Base-by-base conservation (phyloP, 179 eudicot species). In the Corrigiola litoralis region DNA sequence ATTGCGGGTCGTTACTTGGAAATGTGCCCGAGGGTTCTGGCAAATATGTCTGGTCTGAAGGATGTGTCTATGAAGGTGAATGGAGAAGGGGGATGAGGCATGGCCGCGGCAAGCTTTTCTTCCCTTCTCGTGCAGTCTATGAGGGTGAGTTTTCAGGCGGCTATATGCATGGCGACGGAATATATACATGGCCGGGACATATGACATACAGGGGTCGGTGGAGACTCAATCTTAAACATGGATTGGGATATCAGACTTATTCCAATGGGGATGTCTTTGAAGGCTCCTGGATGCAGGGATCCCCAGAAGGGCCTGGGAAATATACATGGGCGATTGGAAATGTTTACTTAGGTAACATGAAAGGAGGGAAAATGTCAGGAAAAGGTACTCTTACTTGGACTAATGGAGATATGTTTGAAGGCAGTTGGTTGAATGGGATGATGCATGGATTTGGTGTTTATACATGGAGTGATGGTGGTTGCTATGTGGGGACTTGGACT, bases 401-500 rank as follows among this genome's bases (percentile, higher is more conserved):
- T 27, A 85, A 73, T 46, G 95, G 95, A 32, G 97, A 92, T 71
- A 80, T 85, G 17, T 92, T 74, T 62, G 97, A 92, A 80, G 98
- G 98, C 52, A 84, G 75, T 54, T 92, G 96, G 96, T 76, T 78
- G 55, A 75, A 92, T 66, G 92, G 92, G 36, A 77, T 82, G 86
- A 92, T 92, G 86, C 88, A 92, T 69, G 98, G 98, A 0, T 81
- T 92, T 72, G 98, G 97, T 48, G 86, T 86, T 25, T 92, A 87
- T 64, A 86, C 94, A 29, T 94, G 99, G 99, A 76, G 60, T 38
- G 92, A 87, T 73, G 97, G 97, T 28, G 88, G 95, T 40, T 86
- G 83, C 74, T 92, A 90, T 80, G 85, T 92, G 40, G 98, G 98
- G 55, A 92, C 89, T 54, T 92, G 98, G 98, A 92, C 98, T 0